A percentile compares a stretch with the other conserved stretches of the same genome.
Evolutionary conservation across 352 stramenopile species (phyloP).

Genomic region (Globisporangium solare): DNA sequence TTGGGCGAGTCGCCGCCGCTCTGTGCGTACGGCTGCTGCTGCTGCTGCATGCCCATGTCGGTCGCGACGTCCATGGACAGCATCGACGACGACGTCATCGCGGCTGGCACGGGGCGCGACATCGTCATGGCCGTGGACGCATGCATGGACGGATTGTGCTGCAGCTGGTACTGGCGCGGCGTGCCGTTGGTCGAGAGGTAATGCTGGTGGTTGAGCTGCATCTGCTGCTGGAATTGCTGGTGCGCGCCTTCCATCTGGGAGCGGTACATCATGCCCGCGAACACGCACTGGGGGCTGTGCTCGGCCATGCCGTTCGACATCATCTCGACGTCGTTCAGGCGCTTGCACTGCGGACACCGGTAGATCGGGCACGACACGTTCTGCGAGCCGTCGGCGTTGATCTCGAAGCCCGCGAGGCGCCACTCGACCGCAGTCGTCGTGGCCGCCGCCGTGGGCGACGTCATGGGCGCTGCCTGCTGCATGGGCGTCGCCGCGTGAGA

Average conservation of each 20-base stretch:
- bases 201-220: slow-evolving; percentile 33
- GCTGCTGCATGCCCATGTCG: slow-evolving; percentile 6
- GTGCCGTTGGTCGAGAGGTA: slow-evolving; percentile 18
- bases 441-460: slow-evolving; percentile 14
- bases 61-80: slow-evolving; percentile 12
- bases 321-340: slow-evolving; percentile 68
- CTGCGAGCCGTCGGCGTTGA: slow-evolving; percentile 58
- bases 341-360: slow-evolving; percentile 61
- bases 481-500: slow-evolving; percentile 7
- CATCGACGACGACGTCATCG: slow-evolving; percentile 22
- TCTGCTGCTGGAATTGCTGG: slow-evolving; percentile 30
- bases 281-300: slow-evolving; percentile 58
- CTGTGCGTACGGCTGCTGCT: background rate
- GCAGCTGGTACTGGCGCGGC: slow-evolving; percentile 8
- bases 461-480: background rate
- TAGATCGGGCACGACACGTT: slow-evolving; percentile 74
- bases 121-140: slow-evolving; percentile 8
- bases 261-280: slow-evolving; percentile 40
- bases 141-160: slow-evolving; percentile 4
- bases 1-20: slow-evolving; percentile 23
- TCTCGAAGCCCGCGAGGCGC: slow-evolving; percentile 77
- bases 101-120: slow-evolving; percentile 5
- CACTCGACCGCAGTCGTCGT: slow-evolving; percentile 50
- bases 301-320: slow-evolving; percentile 49
- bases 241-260: slow-evolving; percentile 48